Base-by-base conservation (phyloP, 805 yeast species). In the Nakazawaea wickerhamii region DNA sequence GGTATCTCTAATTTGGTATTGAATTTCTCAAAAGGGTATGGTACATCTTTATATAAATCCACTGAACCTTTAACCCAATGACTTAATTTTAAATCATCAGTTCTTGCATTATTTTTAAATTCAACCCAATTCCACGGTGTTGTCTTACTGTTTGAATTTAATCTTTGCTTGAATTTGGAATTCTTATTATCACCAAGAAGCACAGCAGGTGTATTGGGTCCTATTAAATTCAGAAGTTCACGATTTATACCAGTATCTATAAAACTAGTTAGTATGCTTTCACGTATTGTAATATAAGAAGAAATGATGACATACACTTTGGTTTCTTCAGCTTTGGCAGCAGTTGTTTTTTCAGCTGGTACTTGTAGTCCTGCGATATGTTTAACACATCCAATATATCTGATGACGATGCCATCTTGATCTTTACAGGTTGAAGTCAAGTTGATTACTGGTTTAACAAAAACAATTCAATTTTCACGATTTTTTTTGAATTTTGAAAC, bases 1-100 rank as follows among this genome's bases (percentile, higher is more conserved):
- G 96, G 96, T 3, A 91, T 70, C 35, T 80, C 81, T 22, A 86
- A 62, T 26, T 69, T 69, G 2, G 79, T 79, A 58, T 86, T 81
- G 60, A 76, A 89, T 58, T 84, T 84, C 27, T 83, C 85, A 64
- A 84, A 93, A 35, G 73, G 64, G 54, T 85, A 84, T 2, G 81
- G 77, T 13, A 58, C 64, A 28, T 58, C 60, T 40, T 61, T 65
- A 41, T 65, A 52, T 3, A 64, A 52, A 38, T 71, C 80, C 37
- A 68, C 72, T 2, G 81, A 65, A 0, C 93, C 96, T 47, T 85
- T 79, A 2, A 81, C 90, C 98, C 99, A 93, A 61, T 93, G 98
- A 44, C 68, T 66, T 31, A 91, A 68, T 32, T 64, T 66, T 20
- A 81, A 58, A 1, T 60, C 77, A 36, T 76, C 81, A 3, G 51